Conservation (phyloP, 306 rosid genomes). For the Trifolium dubium region DNA sequence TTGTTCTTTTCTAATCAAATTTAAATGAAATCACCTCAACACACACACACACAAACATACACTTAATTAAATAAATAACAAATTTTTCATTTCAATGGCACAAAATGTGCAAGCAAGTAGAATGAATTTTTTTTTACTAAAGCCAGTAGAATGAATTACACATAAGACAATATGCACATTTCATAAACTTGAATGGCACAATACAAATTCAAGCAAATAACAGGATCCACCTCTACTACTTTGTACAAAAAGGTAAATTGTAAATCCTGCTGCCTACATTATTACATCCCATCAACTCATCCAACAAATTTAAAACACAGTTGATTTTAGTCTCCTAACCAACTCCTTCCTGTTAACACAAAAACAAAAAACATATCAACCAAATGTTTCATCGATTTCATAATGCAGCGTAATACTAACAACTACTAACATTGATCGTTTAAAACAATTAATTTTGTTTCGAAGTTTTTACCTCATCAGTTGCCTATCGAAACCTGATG, state of each 20-base stretch:
- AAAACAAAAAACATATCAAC: not conserved
- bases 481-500: conserved; percentile 70
- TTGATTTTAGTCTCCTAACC: conserved; percentile 60
- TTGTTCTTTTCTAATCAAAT: conserved; percentile 2
- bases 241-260: conserved; percentile 32
- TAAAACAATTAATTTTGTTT: not conserved
- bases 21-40: conserved; percentile 8
- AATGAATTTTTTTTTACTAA: too few species aligned
- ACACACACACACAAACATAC: not conserved
- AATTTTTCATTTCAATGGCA: not conserved
- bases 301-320: conserved; percentile 38
- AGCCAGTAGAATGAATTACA: conserved; percentile 9
- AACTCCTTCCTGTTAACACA: conserved; percentile 59
- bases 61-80: not conserved
- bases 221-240: conserved; percentile 45
- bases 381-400: conserved; percentile 16
- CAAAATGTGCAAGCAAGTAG: not conserved
- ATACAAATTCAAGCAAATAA: not conserved
- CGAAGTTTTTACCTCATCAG: conserved; percentile 59
- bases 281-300: conserved; percentile 35
- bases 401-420: too few species aligned
- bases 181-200: conserved; percentile 36
- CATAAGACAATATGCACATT: conserved; percentile 22
- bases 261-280: conserved; percentile 36
- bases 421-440: too few species aligned